Evolutionary conservation across 2,329 filamentous ascomycete species (phyloP).

Genomic region (Paraphaeosphaeria sporulosa): DNA sequence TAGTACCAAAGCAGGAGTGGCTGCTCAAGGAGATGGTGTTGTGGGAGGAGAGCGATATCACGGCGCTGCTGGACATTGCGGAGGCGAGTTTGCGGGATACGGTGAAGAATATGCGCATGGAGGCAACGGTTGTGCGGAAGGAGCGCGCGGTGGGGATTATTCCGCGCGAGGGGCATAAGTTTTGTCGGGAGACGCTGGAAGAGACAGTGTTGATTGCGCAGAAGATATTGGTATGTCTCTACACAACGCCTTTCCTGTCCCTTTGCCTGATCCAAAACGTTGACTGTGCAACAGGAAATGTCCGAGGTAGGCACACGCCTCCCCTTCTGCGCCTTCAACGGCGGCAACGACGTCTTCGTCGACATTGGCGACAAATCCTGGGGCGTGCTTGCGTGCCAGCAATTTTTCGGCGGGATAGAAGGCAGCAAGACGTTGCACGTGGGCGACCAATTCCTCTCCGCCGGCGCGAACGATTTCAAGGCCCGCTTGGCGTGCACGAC

Average conservation of each 20-base stretch:
- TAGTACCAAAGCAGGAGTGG: constrained; percentile 72
- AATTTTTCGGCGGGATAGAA: constrained; percentile 80
- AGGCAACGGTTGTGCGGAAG: constrained; percentile 84
- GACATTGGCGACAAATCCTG: constrained; percentile 98
- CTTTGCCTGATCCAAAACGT: not conserved
- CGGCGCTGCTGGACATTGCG: constrained; percentile 83
- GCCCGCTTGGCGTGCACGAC: constrained; percentile 91
- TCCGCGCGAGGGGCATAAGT: constrained; percentile 67
- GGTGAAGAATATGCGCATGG: constrained; percentile 78
- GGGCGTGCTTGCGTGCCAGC: constrained; percentile 91
- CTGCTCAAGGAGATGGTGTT: constrained; percentile 78
- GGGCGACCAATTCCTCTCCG: constrained; percentile 93
- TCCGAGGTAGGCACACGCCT: constrained; percentile 72
- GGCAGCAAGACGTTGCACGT: constrained; percentile 88
- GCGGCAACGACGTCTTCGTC: constrained; percentile 96
- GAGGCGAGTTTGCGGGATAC: constrained; percentile 85
- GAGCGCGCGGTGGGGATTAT: constrained; percentile 70
- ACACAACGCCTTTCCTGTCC: not conserved
- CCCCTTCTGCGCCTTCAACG: constrained; percentile 98
- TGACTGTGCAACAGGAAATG: constrained; percentile 64
- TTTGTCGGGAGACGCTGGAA: constrained; percentile 88
- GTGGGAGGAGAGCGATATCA: constrained; percentile 81
- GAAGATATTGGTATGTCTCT: constrained; percentile 72
- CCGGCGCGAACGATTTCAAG: constrained; percentile 93
- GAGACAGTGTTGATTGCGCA: constrained; percentile 96